These are phyloP conservation scores for Pisolithus albus DNA, from an alignment of 768 basidiomycete species.

Conservation along the genomic window DNA sequence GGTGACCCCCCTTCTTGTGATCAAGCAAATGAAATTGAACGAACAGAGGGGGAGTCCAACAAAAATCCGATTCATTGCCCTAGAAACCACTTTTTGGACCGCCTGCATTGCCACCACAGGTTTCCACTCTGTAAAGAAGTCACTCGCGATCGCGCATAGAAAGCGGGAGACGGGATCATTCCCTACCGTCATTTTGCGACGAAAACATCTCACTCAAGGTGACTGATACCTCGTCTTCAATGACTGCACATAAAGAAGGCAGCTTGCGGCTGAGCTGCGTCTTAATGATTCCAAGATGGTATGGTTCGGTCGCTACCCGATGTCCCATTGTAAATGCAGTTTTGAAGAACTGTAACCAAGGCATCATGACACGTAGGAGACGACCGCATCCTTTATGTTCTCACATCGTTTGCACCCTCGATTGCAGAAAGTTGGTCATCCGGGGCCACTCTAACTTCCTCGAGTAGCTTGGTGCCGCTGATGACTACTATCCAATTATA, in stretches of 20 bases:
- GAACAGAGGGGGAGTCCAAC: constrained; percentile 44
- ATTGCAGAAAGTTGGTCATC: constrained; percentile 32
- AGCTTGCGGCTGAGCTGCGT: constrained; percentile 34
- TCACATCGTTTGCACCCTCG: constrained; percentile 30
- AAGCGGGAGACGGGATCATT: background rate
- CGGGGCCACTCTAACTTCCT: constrained; percentile 35
- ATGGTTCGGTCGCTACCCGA: constrained; percentile 19
- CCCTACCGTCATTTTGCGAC: constrained; percentile 9
- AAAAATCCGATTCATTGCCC: constrained; percentile 40
- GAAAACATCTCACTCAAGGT: constrained; percentile 35
- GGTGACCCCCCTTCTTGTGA: background rate
- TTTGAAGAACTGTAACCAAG: constrained; percentile 28
- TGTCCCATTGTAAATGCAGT: constrained; percentile 31
- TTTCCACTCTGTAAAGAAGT: constrained; percentile 33
- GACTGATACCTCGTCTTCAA: constrained; percentile 38
- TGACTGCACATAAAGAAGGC: constrained; percentile 29
- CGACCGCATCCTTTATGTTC: background rate
- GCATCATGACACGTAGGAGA: background rate
- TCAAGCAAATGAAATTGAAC: constrained; percentile 5
- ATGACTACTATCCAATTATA: constrained; percentile 35
- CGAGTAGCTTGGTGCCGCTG: constrained; percentile 23
- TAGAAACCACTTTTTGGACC: constrained; percentile 31
- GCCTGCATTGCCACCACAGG: constrained; percentile 19
- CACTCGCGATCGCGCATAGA: background rate
- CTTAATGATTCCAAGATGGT: constrained; percentile 25